phyloP scores from a whole-genome alignment of 495 filamentous ascomycete genomes.

The Xylaria curta region DNA sequence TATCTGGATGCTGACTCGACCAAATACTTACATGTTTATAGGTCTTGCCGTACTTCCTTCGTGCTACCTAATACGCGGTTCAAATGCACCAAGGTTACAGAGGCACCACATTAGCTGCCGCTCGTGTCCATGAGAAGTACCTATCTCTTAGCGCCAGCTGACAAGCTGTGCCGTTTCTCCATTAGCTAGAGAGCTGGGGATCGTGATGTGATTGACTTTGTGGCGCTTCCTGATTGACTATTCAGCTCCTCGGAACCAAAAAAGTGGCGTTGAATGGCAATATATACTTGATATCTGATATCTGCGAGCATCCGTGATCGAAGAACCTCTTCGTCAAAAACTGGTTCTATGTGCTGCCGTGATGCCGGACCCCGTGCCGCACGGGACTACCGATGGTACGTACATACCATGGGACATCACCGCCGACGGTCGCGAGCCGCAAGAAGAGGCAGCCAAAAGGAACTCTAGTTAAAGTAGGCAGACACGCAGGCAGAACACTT shows the following conservation, averaged over 20 bases:
- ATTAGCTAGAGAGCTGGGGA: slow-evolving; percentile 8
- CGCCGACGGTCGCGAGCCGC: not conserved
- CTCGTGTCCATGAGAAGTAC: slow-evolving; percentile 5
- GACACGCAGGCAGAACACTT: not conserved
- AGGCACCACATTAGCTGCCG: slow-evolving; percentile 20
- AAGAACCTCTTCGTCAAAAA: not conserved
- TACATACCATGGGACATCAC: slow-evolving; percentile 3
- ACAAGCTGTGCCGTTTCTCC: not conserved
- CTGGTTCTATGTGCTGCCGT: slow-evolving; percentile 5
- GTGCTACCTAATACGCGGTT: not conserved
- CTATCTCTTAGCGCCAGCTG: not conserved
- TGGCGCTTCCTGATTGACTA: slow-evolving; percentile 23
- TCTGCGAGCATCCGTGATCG: not conserved
- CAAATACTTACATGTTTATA: not conserved
- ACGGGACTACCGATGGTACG: slow-evolving; percentile 5
- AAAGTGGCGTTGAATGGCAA: slow-evolving; percentile 7
- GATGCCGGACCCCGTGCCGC: not conserved
- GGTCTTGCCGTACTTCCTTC: slow-evolving; percentile 4
- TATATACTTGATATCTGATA: not conserved
- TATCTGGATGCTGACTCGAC: not conserved
- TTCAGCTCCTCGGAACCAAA: not conserved
- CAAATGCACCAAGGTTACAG: slow-evolving; percentile 5
- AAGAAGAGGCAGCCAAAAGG: not conserved
- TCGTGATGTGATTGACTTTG: not conserved
- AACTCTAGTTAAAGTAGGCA: not conserved